Evolutionary conservation across 352 stramenopile genomes (phyloP), one percentile per base, ranked within the genome.

Genomic region (Phytophthora palmivora): DNA sequence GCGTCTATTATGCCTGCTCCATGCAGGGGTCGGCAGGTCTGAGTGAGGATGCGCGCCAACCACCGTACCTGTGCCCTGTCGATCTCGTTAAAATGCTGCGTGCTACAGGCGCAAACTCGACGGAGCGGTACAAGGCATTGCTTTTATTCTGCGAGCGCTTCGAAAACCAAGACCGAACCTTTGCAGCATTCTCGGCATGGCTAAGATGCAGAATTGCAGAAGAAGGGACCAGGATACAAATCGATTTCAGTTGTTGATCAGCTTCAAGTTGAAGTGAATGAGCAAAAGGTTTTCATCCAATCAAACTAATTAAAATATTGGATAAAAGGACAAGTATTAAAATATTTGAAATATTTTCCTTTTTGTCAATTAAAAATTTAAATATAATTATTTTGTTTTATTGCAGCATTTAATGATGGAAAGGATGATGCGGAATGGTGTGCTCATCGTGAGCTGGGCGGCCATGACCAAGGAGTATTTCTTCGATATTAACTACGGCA

Each of bases 401-500:
- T n/a, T n/a, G n/a, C 12, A 33, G 18, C 12, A 26, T 0, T 3
- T 58, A n/a, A n/a, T n/a, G 38, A 47, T 37, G 46, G 32, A 49
- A 2, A 70, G 19, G 34, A 44, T 85, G 18, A 57, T 34, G 46
- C 81, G 79, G 55, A 84, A 82, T 36, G 71, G 67, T 19, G 74
- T 86, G 63, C 78, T 94, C 18, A 59, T 92, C 33, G 48, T 83
- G 38, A 60, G 82, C 58, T 91, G 79, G 78, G 70, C 87, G 38
- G 77, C 63, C 58, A 75, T 79, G 49, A 63, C 80, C 43, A 92
- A 95, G 70, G 43, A 82, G 51, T 81, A 91, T 36, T 63, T 84
- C 22, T 82, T 84, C 55, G 87, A 96, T 46, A 55, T 95, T 34
- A 91, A 88, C 41, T 94, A 96, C 55, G 89, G 87, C 57, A 80